These are phyloP conservation scores for Chytridium lagenaria DNA, from an alignment of 371 early-diverging fungal species.

Conservation along the genomic window DNA sequence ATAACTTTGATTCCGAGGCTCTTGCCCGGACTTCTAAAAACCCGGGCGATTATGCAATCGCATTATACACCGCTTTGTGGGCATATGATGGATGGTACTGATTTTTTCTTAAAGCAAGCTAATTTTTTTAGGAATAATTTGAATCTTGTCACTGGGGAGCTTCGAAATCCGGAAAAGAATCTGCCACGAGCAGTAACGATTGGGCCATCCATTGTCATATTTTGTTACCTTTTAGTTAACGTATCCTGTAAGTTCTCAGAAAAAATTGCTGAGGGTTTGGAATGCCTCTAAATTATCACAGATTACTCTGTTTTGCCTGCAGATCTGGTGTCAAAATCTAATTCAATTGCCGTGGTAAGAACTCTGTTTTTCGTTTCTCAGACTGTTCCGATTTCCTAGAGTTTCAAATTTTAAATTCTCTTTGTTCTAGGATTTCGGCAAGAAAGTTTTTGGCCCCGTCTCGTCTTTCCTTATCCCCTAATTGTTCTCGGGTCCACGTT, in stretches of 20 bases:
- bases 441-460: conserved; percentile 71
- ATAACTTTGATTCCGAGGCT: conserved; percentile 61
- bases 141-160: conserved; percentile 88
- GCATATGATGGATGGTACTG: conserved; percentile 86
- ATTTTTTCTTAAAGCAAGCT: background rate
- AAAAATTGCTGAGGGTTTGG: background rate
- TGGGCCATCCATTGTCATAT: conserved; percentile 75
- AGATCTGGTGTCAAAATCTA: conserved; percentile 13
- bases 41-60: conserved; percentile 77
- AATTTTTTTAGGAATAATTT: conserved; percentile 67
- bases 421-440: conserved; percentile 71
- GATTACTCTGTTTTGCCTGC: conserved; percentile 74
- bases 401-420: background rate
- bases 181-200: conserved; percentile 69
- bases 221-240: conserved; percentile 83
- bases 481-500: conserved; percentile 78
- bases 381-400: no score
- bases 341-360: conserved; percentile 16
- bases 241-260: conserved; percentile 66
- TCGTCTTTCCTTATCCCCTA: conserved; percentile 73
- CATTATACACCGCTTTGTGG: conserved; percentile 85
- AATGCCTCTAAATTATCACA: background rate
- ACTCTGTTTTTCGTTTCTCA: background rate
- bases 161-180: conserved; percentile 82
- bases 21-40: conserved; percentile 66